A percentile compares a stretch with the other conserved stretches of the same genome.
These are phyloP conservation scores for Lipomyces oligophaga DNA, from an alignment of 805 yeast species.

Conservation along the genomic window DNA sequence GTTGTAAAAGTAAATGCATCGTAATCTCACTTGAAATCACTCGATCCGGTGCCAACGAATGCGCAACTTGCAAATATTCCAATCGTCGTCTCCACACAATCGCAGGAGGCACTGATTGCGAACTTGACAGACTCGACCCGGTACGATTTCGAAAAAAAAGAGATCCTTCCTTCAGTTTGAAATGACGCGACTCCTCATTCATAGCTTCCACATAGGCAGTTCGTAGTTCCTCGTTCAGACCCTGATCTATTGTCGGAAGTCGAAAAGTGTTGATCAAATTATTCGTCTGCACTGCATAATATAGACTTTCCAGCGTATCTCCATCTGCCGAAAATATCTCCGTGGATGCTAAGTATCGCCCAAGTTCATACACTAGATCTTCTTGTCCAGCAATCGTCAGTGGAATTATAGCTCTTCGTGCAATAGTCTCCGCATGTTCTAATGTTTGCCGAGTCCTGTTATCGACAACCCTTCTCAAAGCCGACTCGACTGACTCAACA, in stretches of 20 bases:
- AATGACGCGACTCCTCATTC: too few species aligned
- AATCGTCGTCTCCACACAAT: constrained; percentile 36
- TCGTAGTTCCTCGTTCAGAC: too few species aligned
- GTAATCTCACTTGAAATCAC: constrained; percentile 32
- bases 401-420: neutral
- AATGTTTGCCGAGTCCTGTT: too few species aligned
- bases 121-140: too few species aligned
- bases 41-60: constrained; percentile 25
- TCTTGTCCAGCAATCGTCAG: constrained; percentile 8
- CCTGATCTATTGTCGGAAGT: too few species aligned
- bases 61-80: constrained; percentile 32
- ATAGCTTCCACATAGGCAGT: too few species aligned
- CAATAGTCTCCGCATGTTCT: too few species aligned
- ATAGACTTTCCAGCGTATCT: constrained; percentile 10
- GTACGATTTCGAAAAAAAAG: too few species aligned
- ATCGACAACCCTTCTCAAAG: too few species aligned
- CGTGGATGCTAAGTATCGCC: neutral
- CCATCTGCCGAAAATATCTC: constrained; percentile 4
- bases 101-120: neutral
- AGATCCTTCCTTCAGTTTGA: too few species aligned
- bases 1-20: constrained; percentile 34
- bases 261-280: neutral
- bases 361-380: neutral
- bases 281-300: constrained; percentile 10
- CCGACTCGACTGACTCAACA: too few species aligned